Evolutionary conservation across 2,329 filamentous ascomycete species (phyloP).

Genomic region (Chaetomium olivaceum): DNA sequence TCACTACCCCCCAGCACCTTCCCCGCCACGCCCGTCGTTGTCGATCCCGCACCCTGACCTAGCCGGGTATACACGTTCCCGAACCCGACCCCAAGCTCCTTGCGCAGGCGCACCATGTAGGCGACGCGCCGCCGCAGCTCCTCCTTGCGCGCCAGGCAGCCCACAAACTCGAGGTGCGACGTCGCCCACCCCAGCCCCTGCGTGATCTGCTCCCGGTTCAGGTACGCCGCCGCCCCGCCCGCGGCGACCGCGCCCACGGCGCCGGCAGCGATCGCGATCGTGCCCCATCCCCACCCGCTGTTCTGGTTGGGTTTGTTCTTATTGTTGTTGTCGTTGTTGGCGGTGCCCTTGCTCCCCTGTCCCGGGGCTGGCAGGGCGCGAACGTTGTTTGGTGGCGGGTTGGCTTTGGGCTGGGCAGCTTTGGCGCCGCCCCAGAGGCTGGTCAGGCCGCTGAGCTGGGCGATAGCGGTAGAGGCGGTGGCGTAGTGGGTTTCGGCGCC

Average conservation of each 20-base stretch:
- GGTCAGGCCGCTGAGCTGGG: slow-evolving; percentile 64
- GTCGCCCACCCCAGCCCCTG: slow-evolving; percentile 79
- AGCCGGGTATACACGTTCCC: slow-evolving; percentile 86
- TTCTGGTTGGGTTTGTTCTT: slow-evolving; percentile 43
- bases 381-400: slow-evolving; percentile 34
- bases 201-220: slow-evolving; percentile 77
- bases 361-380: slow-evolving; percentile 42
- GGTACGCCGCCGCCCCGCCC: slow-evolving; percentile 81
- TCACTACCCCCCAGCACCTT: slow-evolving; percentile 65
- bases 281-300: slow-evolving; percentile 76
- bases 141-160: slow-evolving; percentile 79
- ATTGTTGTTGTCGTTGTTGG: slow-evolving; percentile 33
- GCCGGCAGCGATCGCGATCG: slow-evolving; percentile 81
- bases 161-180: slow-evolving; percentile 91
- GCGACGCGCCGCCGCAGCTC: slow-evolving; percentile 75
- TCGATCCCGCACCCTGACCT: slow-evolving; percentile 63
- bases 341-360: background rate
- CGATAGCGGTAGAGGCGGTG: slow-evolving; percentile 68
- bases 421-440: slow-evolving; percentile 64
- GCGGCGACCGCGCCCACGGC: slow-evolving; percentile 80
- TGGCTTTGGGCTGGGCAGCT: slow-evolving; percentile 35
- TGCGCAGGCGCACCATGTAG: slow-evolving; percentile 64
- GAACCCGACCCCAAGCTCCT: slow-evolving; percentile 71
- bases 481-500: slow-evolving; percentile 85
- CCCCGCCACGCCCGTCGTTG: slow-evolving; percentile 53